These are phyloP conservation scores for Rhodotorula sp. DNA, from an alignment of 1,284 basidiomycete genomes.

Conservation along the genomic window DNA sequence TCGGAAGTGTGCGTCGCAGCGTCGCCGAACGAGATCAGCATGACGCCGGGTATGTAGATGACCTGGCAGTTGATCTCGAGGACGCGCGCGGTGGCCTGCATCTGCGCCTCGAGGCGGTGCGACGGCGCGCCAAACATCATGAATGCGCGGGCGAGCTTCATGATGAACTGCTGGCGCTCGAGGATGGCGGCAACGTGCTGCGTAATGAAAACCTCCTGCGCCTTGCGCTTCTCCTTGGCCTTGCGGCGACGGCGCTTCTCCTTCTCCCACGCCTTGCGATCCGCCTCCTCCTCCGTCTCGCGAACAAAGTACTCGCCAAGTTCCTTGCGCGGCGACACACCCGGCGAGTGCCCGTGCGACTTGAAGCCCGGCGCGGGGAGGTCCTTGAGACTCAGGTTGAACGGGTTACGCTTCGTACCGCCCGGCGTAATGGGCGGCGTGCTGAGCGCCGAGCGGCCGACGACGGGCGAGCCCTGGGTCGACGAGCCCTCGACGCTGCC, in stretches of 20 bases:
- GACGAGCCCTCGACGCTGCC: constrained; percentile 13
- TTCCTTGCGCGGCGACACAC: constrained; percentile 33
- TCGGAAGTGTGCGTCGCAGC: constrained; percentile 78
- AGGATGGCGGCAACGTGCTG: constrained; percentile 57
- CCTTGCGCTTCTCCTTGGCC: constrained; percentile 65
- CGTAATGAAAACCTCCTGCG: constrained; percentile 65
- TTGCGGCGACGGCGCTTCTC: constrained; percentile 55
- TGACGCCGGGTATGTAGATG: constrained; percentile 79
- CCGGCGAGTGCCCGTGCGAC: constrained; percentile 16
- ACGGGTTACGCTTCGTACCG: constrained; percentile 24
- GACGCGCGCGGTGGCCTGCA: constrained; percentile 80
- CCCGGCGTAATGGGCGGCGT: constrained; percentile 20
- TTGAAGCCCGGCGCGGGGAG: constrained; percentile 16
- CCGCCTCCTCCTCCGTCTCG: constrained; percentile 54
- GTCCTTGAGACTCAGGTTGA: constrained; percentile 34
- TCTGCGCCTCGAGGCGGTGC: constrained; percentile 82
- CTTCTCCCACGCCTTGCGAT: constrained; percentile 58
- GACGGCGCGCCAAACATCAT: constrained; percentile 96
- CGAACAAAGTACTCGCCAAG: constrained; percentile 50
- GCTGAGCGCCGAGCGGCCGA: constrained; percentile 8
- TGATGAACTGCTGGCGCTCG: constrained; percentile 82
- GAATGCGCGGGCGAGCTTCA: constrained; percentile 83
- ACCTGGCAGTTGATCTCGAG: constrained; percentile 81
- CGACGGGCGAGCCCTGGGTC: constrained; percentile 16
- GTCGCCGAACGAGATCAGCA: constrained; percentile 70